Base-by-base conservation (phyloP, 345 rosid species). In the Moringa oleifera region DNA sequence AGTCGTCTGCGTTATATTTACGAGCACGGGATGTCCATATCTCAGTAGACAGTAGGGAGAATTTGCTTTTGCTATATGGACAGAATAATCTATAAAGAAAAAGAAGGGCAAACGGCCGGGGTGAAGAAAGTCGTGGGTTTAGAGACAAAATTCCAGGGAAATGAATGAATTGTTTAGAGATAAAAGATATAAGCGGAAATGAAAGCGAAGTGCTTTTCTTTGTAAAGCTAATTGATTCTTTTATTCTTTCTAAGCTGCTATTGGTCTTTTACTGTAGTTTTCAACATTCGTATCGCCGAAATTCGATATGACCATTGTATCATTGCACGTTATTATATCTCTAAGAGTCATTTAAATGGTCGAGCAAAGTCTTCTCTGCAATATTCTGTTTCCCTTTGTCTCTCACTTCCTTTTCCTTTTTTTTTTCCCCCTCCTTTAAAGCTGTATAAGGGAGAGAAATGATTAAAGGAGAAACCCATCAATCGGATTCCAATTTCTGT, bases 201-300 rank as follows among this genome's bases (percentile, higher is more conserved):
- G 51, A 45, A 61, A 53, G 53, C 20, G 37, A 37, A 37, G 51
- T 64, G 28, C 53, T 62, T 75, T 79, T 71, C 64, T 59, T 64
- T 65, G 56, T 28, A 62, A 75, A 73, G 84, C 65, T 37, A 53
- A 23, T 57, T 0, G 73, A 73, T 74, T 74, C 79, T 59, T 61
- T 51, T 74, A 58, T 71, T 72, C 80, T 22, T 37, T 62, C 54
- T 41, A 19, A 25, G 25, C 53, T 28, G 22, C 55, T 46, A 21
- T 24, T 57, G 49, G 36, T 51, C 68, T 51, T 58, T 28, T 10
- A 62, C 68, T 75, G 67, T 70, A 60, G 55, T 62, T 75, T 74
- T 82, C 83, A 73, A 80, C 66, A 82, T 82, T 82, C 84, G 77
- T 36, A 64, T 72, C 84, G 50, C 77, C 71, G 66, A 75, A 63